Conservation (phyloP, 176 grass and related monocot genomes). For the Ampelocalamus luodianensis region DNA sequence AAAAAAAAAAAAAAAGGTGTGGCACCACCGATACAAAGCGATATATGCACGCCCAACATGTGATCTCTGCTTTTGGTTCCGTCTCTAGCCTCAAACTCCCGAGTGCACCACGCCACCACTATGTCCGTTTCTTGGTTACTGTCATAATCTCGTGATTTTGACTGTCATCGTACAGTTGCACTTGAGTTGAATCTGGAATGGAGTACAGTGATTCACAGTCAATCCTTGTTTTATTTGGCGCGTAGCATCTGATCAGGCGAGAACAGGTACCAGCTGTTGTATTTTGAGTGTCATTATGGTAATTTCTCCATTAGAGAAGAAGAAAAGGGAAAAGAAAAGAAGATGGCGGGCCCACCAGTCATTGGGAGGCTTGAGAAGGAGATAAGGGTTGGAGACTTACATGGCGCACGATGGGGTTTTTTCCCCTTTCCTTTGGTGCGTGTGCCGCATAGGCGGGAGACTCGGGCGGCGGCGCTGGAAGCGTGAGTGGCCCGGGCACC, state of each 20-base stretch:
- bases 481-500: no score
- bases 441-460: no score
- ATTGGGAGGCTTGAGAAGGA: no score
- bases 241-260: background rate
- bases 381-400: no score
- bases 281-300: no score
- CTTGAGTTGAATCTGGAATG: background rate
- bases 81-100: background rate
- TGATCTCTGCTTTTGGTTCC: constrained; percentile 39
- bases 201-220: background rate
- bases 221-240: background rate
- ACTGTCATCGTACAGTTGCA: background rate
- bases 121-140: constrained; percentile 14
- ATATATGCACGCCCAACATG: constrained; percentile 5
- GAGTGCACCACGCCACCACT: background rate
- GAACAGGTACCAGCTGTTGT: background rate
- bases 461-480: no score
- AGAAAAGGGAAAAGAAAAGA: no score
- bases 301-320: no score
- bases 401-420: no score
- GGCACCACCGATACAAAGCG: background rate
- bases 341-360: no score
- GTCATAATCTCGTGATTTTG: constrained; percentile 34
- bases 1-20: background rate
- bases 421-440: no score